Base-by-base conservation (phyloP, 192 early-diverging fungal genomes). In the Kappamyces sp. region DNA sequence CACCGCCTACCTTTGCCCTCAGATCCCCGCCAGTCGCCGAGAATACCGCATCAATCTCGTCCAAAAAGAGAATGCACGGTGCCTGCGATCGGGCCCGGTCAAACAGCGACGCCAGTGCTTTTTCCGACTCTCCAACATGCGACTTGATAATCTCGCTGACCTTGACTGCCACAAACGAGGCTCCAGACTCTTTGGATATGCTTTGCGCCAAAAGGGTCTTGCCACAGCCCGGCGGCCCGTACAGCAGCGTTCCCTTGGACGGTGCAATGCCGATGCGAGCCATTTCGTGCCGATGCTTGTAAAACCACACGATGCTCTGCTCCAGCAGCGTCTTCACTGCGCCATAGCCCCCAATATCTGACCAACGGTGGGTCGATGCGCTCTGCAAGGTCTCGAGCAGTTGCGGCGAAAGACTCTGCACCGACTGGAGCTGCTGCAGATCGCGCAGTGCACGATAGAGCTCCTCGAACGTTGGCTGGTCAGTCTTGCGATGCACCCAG, bases 61-160 rank as follows among this genome's bases (percentile, higher is more conserved):
- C 94, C 15, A 97, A 75, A 73, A 97, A 97, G 9, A 97, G 67
- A 36, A 97, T 86, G 58, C 81, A 86, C 0, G 94, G 93, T 10
- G 76, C 79, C 35, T 74, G 74, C 49, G 78, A 76, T 33, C 69
- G 73, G 1, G 93, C 94, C 0, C 71, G 80, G 44, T 74, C 69
- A 66, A 97, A 97, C 4, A 88, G 64, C 0, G 71, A 68, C 0
- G 83, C 76, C 10, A 95, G 83, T 3, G 91, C 87, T 70, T 97
- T 97, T 70, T 95, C 94, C 0, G 92, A 94, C 67, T 93, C 93
- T 6, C 93, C 93, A 1, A 97, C 83, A 63, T 93, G 88, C 31
- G 88, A 87, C 63, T 93, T 87, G 61, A 97, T 79, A n/a, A 97
- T 64, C 23, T 87, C 84, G 5, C 92, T 76, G 33, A 93, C 84